Percentiles rank a stretch among this genome's conserved stretches.
Evolutionary conservation across 805 yeast genomes (phyloP).

Genomic region (Monosporozyma servazzii): DNA sequence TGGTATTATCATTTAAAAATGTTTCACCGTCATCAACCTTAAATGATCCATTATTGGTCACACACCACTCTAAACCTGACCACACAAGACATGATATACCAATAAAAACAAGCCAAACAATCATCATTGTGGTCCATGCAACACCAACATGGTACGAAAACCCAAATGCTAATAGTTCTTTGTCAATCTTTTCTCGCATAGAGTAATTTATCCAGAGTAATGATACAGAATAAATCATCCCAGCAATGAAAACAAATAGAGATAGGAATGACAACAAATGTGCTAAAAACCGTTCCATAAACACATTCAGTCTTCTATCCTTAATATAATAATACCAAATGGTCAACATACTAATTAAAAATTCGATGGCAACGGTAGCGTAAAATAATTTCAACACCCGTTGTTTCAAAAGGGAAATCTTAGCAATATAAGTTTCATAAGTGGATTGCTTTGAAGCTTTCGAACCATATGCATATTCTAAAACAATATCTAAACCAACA

Average conservation of each 20-base stretch:
- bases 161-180: slow-evolving; percentile 22
- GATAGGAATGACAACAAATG: slow-evolving; percentile 21
- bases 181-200: slow-evolving; percentile 13
- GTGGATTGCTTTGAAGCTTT: slow-evolving; percentile 4
- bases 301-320: slow-evolving; percentile 15
- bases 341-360: slow-evolving; percentile 8
- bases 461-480: slow-evolving; percentile 24
- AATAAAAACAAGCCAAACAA: slow-evolving; percentile 16
- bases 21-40: slow-evolving; percentile 1
- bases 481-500: slow-evolving; percentile 22
- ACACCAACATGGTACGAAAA: slow-evolving; percentile 20
- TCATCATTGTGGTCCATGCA: slow-evolving; percentile 20
- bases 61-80: slow-evolving; percentile 31
- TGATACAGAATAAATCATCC: slow-evolving; percentile 12
- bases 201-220: slow-evolving; percentile 14
- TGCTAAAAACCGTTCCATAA: slow-evolving; percentile 15
- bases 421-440: slow-evolving; percentile 7
- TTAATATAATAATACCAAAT: slow-evolving; percentile 24
- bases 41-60: slow-evolving; percentile 9
- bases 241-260: slow-evolving; percentile 15
- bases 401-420: slow-evolving; percentile 8
- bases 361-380: slow-evolving; percentile 10
- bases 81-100: slow-evolving; percentile 21
- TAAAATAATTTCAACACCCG: slow-evolving; percentile 14
- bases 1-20: neutral